phyloP scores from a whole-genome alignment of 1,139 yeast genomes.

The Kluyveromyces sp. region DNA sequence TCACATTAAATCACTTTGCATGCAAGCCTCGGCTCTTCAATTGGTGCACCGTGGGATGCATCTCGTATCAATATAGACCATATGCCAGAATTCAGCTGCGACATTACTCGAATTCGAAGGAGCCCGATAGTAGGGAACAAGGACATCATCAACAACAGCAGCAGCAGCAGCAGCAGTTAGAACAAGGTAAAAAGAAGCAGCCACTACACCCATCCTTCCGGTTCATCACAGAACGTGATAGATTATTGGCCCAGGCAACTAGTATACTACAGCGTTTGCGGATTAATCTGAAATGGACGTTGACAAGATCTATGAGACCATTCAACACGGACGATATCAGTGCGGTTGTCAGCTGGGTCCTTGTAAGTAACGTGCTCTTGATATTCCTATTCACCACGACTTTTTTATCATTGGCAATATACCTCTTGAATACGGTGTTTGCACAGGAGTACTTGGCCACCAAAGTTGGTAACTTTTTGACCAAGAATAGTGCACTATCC shows the following conservation, averaged over 20 bases:
- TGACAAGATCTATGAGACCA: slow-evolving; percentile 58
- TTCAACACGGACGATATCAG: slow-evolving; percentile 83
- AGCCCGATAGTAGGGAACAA: too few relatives aligned
- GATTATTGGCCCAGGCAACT: slow-evolving; percentile 22
- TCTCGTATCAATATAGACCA: too few relatives aligned
- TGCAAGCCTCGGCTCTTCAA: background rate
- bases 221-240: slow-evolving; percentile 21
- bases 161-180: background rate
- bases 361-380: slow-evolving; percentile 76
- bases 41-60: too few relatives aligned
- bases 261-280: slow-evolving; percentile 28
- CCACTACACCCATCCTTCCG: slow-evolving; percentile 6
- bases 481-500: slow-evolving; percentile 76
- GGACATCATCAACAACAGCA: background rate
- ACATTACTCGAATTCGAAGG: too few relatives aligned
- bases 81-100: too few relatives aligned
- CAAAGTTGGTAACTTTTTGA: slow-evolving; percentile 70
- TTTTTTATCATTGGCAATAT: slow-evolving; percentile 69
- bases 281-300: slow-evolving; percentile 61
- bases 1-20: background rate
- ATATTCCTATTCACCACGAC: slow-evolving; percentile 85
- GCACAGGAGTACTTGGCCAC: slow-evolving; percentile 87
- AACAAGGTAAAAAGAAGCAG: background rate
- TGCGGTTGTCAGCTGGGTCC: slow-evolving; percentile 85
- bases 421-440: slow-evolving; percentile 74